Conservation (phyloP, 2,329 filamentous ascomycete species). For the Pseudogymnoascus sp. region DNA sequence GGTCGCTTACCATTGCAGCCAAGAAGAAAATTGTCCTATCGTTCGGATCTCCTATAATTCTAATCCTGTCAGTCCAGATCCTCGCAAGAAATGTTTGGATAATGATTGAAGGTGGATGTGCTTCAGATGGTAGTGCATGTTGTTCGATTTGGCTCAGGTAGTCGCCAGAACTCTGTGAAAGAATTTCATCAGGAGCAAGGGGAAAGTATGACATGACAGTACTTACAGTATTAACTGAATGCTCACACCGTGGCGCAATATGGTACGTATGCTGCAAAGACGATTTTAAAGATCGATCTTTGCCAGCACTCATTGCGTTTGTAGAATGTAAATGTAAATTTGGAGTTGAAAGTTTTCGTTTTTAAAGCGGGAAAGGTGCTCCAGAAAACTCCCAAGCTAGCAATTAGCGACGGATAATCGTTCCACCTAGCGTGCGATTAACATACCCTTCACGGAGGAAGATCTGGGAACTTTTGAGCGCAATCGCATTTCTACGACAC, state of each 20-base stretch:
- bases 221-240: constrained; percentile 8
- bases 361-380: constrained; percentile 1
- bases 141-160: constrained; percentile 31
- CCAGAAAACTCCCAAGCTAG: constrained; percentile 8
- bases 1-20: background rate
- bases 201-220: constrained; percentile 11
- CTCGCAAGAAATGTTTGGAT: background rate
- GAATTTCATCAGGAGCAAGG: constrained; percentile 26
- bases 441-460: constrained; percentile 1
- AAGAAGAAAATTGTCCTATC: background rate
- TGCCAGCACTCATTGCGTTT: background rate
- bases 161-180: constrained; percentile 26
- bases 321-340: background rate
- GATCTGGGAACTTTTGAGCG: constrained; percentile 4
- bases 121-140: constrained; percentile 75
- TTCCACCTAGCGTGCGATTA: background rate
- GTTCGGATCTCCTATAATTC: background rate
- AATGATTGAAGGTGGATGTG: constrained; percentile 17
- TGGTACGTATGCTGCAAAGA: background rate
- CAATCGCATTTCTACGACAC: background rate
- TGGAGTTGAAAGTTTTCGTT: constrained; percentile 3
- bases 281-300: background rate
- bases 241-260: background rate
- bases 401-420: constrained; percentile 7
- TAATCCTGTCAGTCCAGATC: background rate